Evolutionary conservation across 2,329 filamentous ascomycete genomes (phyloP), one percentile per base, ranked within the genome.

Genomic region (Nigrospora oryzae): DNA sequence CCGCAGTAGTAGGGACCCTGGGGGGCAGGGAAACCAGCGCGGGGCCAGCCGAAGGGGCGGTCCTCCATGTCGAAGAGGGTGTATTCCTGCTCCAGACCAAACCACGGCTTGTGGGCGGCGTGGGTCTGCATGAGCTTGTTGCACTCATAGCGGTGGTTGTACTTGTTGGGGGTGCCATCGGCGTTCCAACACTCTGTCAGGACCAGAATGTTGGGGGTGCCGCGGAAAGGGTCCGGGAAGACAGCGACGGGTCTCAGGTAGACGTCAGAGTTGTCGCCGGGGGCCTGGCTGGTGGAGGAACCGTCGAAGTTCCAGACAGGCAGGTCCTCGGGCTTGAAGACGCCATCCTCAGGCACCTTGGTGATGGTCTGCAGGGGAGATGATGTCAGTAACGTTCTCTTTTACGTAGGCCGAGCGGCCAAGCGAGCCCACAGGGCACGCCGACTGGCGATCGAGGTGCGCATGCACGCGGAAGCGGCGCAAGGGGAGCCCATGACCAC

Each of bases 41-140:
- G 80, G 63, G 60, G 60, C 87, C 89, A 94, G 72, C 93, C 93
- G 62, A 89, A 96, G 45, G 93, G 93, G 71, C 89, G 85, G 68
- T 89, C 86, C 57, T 84, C 80, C 56, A 82, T 71, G 62, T 91
- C 90, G 57, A 97, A 84, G 38, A 94, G 83, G 49, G 89, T 97
- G 79, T 97, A 97, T 70, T 97, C 91, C 67, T 97, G 91, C 67
- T 95, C 91, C 15, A 98, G 83, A 70, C 93, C 93, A 70, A 97
- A 98, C 93, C 91, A 97, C 63, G 93, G 90, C 65, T 86, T 77
- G 60, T 91, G 84, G 46, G 81, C 74, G 65, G 83, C 83, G 68
- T 96, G 83, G 51, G 83, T 78, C 68, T 93, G 82, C 88, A 97
- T 95, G 59, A 96, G 76, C 68, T 93, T 85, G 63, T 81, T 81